These are phyloP conservation scores for Hymenoscyphus scutula DNA, from an alignment of 2,329 filamentous ascomycete species.

Conservation along the genomic window DNA sequence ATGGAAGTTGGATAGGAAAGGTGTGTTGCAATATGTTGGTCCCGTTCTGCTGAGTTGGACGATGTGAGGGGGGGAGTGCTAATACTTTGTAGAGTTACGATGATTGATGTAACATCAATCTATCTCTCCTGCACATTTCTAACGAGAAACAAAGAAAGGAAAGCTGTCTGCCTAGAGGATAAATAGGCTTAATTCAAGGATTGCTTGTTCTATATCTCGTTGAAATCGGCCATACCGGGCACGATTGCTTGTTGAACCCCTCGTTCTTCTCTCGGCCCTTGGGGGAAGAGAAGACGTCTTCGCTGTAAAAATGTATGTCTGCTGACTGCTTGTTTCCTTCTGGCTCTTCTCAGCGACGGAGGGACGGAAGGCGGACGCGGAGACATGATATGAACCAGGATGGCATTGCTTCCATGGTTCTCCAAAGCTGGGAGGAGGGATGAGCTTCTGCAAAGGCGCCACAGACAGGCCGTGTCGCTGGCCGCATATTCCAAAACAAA, in stretches of 20 bases:
- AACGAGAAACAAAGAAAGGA: neutral
- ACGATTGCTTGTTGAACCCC: neutral
- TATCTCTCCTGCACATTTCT: neutral
- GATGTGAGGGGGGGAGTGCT: slow-evolving; percentile 10
- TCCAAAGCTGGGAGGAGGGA: no score
- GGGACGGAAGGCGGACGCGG: neutral
- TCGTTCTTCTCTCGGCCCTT: neutral
- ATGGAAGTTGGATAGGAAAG: slow-evolving; percentile 1
- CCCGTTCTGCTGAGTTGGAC: neutral
- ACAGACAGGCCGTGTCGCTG: neutral
- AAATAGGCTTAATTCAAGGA: slow-evolving; percentile 5
- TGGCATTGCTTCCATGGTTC: neutral
- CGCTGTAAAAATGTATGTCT: neutral
- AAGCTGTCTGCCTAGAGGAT: slow-evolving; percentile 4
- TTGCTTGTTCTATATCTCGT: neutral
- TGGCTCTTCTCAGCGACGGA: neutral
- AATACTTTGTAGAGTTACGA: slow-evolving; percentile 4
- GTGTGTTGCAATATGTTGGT: slow-evolving; percentile 6
- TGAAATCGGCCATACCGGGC: neutral
- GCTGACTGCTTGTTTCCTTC: slow-evolving; percentile 1
- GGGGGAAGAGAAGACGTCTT: neutral
- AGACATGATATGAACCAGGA: neutral
- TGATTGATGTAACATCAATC: slow-evolving; percentile 16
- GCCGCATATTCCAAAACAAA: slow-evolving; percentile 4
- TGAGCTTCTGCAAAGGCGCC: no score